Conservation (phyloP, 2,329 filamentous ascomycete species). For the Cercospora sesami region DNA sequence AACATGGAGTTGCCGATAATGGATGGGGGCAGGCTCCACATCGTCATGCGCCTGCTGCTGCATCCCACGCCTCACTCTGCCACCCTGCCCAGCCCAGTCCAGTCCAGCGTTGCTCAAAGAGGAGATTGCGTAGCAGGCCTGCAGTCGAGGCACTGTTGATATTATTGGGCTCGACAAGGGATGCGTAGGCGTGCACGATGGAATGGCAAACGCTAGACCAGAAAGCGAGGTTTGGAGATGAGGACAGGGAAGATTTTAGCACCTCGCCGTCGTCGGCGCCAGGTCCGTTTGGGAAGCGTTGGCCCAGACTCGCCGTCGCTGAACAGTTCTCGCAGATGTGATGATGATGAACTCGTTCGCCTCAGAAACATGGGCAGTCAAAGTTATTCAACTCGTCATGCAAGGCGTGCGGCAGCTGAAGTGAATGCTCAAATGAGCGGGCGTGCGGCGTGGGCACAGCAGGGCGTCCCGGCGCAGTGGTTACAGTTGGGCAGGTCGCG, state of each 20-base stretch:
- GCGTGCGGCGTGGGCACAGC: conserved; percentile 7
- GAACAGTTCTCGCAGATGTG: not conserved
- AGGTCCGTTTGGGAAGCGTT: not conserved
- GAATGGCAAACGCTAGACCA: not conserved
- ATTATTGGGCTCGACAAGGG: not conserved
- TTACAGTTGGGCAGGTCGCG: conserved; percentile 6
- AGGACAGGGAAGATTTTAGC: not conserved
- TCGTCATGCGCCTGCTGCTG: not conserved
- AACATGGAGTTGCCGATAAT: not conserved
- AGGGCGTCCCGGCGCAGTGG: conserved; percentile 22
- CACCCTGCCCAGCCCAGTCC: not conserved
- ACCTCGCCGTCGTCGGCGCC: not conserved
- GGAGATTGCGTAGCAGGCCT: conserved; percentile 6
- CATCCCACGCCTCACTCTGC: conserved; percentile 7
- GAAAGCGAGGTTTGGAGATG: not conserved
- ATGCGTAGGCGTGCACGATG: not conserved
- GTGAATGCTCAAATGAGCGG: conserved; percentile 11
- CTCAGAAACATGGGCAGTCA: not conserved
- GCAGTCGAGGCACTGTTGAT: not conserved
- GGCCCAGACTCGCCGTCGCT: not conserved
- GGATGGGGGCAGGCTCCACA: not conserved
- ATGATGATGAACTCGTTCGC: not conserved
- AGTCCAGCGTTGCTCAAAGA: not conserved
- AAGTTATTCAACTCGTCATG: not conserved
- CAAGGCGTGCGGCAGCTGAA: conserved; percentile 8